Evolutionary conservation across 805 yeast genomes (phyloP).

Genomic region (Spathaspora passalidarum): DNA sequence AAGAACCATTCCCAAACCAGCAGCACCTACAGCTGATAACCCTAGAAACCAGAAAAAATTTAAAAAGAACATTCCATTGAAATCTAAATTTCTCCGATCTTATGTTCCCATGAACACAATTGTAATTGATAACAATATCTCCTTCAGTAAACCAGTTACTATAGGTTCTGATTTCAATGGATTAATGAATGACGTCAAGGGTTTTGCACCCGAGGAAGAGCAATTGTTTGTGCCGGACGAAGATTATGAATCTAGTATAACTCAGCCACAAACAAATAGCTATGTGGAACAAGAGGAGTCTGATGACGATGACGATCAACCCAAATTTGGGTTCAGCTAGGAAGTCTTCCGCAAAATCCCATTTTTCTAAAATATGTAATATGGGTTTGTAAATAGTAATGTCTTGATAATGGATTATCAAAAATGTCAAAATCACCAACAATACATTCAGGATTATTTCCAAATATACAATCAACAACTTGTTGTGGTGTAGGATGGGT

Average conservation of each 20-base stretch:
- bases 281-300: constrained; percentile 13
- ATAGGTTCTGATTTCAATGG: constrained; percentile 15
- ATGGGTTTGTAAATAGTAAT: constrained; percentile 29
- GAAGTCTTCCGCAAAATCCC: constrained; percentile 29
- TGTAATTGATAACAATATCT: constrained; percentile 2
- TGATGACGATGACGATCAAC: constrained; percentile 29
- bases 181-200: constrained; percentile 15
- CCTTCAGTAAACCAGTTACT: constrained; percentile 3
- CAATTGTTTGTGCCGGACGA: constrained; percentile 6
- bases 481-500: constrained; percentile 22
- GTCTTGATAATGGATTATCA: constrained; percentile 6
- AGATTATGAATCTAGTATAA: neutral
- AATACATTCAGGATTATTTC: constrained; percentile 28
- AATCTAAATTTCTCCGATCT: constrained; percentile 17
- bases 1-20: constrained; percentile 7
- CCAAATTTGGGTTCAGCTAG: constrained; percentile 29
- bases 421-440: constrained; percentile 21
- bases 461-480: constrained; percentile 33
- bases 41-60: constrained; percentile 32
- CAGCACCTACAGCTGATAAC: constrained; percentile 9
- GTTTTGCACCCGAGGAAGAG: constrained; percentile 1
- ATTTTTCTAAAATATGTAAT: constrained; percentile 35
- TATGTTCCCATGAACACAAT: constrained; percentile 16
- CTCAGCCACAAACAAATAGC: neutral
- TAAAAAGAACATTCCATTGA: constrained; percentile 18